Base-by-base conservation (phyloP, 139 green algal genomes). In the Ostreobium quekettii region DNA sequence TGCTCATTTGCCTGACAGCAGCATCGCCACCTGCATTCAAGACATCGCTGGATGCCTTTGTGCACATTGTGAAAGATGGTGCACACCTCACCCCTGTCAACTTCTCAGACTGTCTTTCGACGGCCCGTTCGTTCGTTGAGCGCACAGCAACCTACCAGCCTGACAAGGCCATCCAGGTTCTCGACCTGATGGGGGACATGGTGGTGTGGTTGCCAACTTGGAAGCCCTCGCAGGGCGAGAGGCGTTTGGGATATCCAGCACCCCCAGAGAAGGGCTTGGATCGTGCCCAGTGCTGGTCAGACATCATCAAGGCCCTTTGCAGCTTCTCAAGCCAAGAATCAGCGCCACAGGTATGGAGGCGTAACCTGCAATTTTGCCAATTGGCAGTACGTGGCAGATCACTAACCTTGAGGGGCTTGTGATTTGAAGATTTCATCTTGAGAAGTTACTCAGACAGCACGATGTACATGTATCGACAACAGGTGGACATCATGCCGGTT, bases 41-140 rank as follows among this genome's bases (percentile, higher is more conserved):
- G 11, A 37, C 8, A 8, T 36, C 30, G 5, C 3, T 53, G 7
- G 61, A 68, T 5, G 31, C 61, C 4, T 37, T 68, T 3, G 36
- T 30, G 7, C 31, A 36, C 6, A 53, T 68, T n/a, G 61, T 36
- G 7, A 68, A 56, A 37, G 42, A 68, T 37, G 61, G 61, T 57
- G 61, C 38, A 5, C 36, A 68, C 36, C 38, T 68, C 36, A 36
- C 61, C 26, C 4, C 61, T 32, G 35, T 36, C 8, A 68, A 68
- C 36, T 68, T 68, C 61, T 11, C 42, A 38, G 15, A 35, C 7
- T 24, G 38, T 15, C 8, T 68, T 36, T 11, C 42, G 19, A 53
- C 42, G 15, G 42, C 42, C 42, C 42, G 42, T 26, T 53, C 42
- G 19, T 53, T 53, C 42, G 42, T 53, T 26, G 42, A 53, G 11